Percentiles rank a stretch among this genome's conserved stretches.
Conservation (phyloP, 208 protist genomes). For the Wallacemonas sp. region DNA sequence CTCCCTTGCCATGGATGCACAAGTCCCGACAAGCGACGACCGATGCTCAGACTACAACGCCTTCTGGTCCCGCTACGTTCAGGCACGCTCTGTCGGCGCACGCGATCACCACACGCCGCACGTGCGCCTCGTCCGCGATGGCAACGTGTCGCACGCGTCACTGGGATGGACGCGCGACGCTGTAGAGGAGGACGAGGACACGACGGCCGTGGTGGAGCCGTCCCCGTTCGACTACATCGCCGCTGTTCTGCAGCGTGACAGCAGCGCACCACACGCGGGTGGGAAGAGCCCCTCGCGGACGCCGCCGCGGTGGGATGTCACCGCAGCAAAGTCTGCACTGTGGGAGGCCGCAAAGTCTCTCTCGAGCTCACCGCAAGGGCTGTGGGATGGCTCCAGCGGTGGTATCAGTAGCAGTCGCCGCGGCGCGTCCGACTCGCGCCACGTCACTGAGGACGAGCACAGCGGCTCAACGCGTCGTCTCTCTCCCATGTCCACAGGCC, state of each 20-base stretch:
- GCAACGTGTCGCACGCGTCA: not conserved
- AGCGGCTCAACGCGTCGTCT: too few relatives aligned
- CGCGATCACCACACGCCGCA: too few relatives aligned
- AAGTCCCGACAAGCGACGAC: too few relatives aligned
- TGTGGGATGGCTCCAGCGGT: not conserved
- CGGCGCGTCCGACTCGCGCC: too few relatives aligned
- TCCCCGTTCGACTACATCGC: slow-evolving; percentile 15
- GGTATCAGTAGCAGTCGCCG: not conserved
- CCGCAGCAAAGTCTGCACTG: not conserved
- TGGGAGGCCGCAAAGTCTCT: not conserved
- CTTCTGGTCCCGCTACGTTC: not conserved
- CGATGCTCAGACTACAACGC: not conserved
- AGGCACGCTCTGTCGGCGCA: not conserved
- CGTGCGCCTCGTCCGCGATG: not conserved
- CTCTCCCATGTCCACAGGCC: too few relatives aligned
- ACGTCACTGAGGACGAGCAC: not conserved
- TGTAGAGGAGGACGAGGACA: not conserved
- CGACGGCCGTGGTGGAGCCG: not conserved
- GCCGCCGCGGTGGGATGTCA: not conserved
- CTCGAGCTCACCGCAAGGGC: not conserved
- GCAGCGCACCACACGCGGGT: too few relatives aligned
- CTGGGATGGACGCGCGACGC: not conserved
- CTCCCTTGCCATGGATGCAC: too few relatives aligned
- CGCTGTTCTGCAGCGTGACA: not conserved
- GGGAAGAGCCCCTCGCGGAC: not conserved